Base-by-base conservation (phyloP, 495 filamentous ascomycete species). In the Glonium stellatum region DNA sequence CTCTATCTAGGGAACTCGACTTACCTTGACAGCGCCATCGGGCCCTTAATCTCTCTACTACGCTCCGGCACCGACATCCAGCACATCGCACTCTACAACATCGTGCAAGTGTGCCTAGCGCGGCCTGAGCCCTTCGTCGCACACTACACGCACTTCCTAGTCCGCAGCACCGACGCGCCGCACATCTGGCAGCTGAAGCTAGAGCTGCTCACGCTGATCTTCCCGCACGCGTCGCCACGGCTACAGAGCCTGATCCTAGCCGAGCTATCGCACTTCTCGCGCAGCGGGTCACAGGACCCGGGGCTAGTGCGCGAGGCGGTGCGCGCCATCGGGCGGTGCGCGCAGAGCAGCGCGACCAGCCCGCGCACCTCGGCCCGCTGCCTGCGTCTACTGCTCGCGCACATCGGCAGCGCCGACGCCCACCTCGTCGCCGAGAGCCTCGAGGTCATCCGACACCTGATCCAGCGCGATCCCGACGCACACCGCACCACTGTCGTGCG, bases 371-470 rank as follows among this genome's bases (percentile, higher is more conserved):
- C 81, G 4, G 74, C 74, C 27, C 79, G 90, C 54, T 97, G 93
- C 69, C 75, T 98, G 34, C 80, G 82, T 2, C 80, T 98, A 6
- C 80, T 98, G 0, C 77, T 98, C 6, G 79, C 82, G 39, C 90
- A 96, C 64, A 87, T 97, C 57, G 87, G 87, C 46, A 90, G 85
- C 69, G 75, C 88, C 15, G 89, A 96, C 66, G 87, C 88, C 5
- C 89, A 86, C 10, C 80, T 97, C 4, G 92, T 92, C 0, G 90
- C 91, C 5, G 93, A 97, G 64, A 88, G 88, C 11, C 71, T 97
- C 63, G 96, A 92, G 6, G 92, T 96, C 1, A 90, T 98, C 49
- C 84, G 93, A 5, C 93, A 97, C 73, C 81, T 98, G 27, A 97
- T 98, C 49, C 93, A 97, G 69, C 90, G 92, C 69, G 82, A 93